Evolutionary conservation across 2,329 filamentous ascomycete genomes (phyloP).

Genomic region (Aspergillus nomiae): DNA sequence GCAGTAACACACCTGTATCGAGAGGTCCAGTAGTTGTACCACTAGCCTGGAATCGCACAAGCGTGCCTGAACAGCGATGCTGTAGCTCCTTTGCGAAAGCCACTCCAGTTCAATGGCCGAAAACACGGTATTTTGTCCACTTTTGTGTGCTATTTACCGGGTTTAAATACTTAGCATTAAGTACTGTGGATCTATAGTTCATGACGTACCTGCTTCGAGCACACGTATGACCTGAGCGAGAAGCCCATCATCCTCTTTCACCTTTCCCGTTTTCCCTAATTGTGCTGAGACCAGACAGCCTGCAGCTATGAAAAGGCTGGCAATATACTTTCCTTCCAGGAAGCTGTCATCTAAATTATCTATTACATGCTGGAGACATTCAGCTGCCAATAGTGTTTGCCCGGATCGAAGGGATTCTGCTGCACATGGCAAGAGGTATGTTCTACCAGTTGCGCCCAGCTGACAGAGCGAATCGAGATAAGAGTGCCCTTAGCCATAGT

Average conservation of each 20-base stretch:
- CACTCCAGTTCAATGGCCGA: slow-evolving; percentile 71
- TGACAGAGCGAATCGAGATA: slow-evolving; percentile 65
- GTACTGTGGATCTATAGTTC: slow-evolving; percentile 29
- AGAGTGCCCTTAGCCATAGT: slow-evolving; percentile 50
- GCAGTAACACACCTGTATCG: slow-evolving; percentile 38
- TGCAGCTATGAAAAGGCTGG: slow-evolving; percentile 66
- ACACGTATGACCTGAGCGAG: slow-evolving; percentile 56
- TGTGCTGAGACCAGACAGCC: slow-evolving; percentile 39
- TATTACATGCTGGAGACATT: slow-evolving; percentile 62
- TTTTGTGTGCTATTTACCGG: slow-evolving; percentile 49
- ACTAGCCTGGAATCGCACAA: slow-evolving; percentile 59
- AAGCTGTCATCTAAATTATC: slow-evolving; percentile 55
- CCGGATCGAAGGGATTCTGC: slow-evolving; percentile 71
- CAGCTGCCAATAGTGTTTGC: slow-evolving; percentile 62
- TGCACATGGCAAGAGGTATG: slow-evolving; percentile 77
- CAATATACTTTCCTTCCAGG: slow-evolving; percentile 58
- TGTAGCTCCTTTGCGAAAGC: slow-evolving; percentile 83
- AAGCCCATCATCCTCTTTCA: slow-evolving; percentile 19
- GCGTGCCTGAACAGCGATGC: slow-evolving; percentile 67
- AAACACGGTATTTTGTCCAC: slow-evolving; percentile 54
- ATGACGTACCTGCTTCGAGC: slow-evolving; percentile 52
- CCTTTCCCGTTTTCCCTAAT: slow-evolving; percentile 35
- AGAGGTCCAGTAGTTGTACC: slow-evolving; percentile 55
- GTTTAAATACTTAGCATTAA: slow-evolving; percentile 25
- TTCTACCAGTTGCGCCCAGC: slow-evolving; percentile 55